phyloP scores from a whole-genome alignment of 169 alveolate genomes.

The Cryptosporidium sp. region DNA sequence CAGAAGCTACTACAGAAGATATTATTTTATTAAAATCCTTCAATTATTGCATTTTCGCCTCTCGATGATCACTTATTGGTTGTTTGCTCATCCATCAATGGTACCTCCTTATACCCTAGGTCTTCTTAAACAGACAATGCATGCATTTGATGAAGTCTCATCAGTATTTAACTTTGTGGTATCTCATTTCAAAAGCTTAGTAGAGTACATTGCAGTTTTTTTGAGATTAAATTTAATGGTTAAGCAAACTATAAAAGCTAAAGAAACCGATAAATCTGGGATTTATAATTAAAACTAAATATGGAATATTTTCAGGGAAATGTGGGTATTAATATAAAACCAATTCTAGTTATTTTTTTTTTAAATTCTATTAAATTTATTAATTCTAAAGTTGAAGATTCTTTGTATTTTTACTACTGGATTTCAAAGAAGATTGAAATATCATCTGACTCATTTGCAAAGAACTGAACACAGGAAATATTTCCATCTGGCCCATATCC shows the following conservation, averaged over 20 bases:
- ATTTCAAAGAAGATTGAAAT: constrained; percentile 55
- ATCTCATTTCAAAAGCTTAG: constrained; percentile 6
- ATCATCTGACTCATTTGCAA: constrained; percentile 26
- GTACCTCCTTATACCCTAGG: constrained; percentile 40
- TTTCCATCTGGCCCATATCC: constrained; percentile 64
- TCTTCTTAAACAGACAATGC: constrained; percentile 59
- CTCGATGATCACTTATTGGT: constrained; percentile 38
- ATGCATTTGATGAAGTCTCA: constrained; percentile 60
- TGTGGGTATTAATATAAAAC: not conserved
- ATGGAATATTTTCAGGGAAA: not conserved
- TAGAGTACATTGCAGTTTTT: constrained; percentile 43
- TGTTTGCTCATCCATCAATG: constrained; percentile 43
- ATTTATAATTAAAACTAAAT: not conserved
- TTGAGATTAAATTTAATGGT: constrained; percentile 8
- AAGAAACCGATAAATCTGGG: not conserved
- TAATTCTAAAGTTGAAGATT: not conserved
- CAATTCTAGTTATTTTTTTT: not conserved
- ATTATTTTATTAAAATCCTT: constrained; percentile 3
- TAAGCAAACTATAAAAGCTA: constrained; percentile 9
- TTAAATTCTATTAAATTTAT: not conserved
- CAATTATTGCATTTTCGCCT: constrained; percentile 11
- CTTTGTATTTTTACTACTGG: not conserved
- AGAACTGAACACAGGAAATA: constrained; percentile 53
- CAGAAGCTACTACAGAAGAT: constrained; percentile 23
- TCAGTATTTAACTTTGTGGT: constrained; percentile 14